A percentile compares a stretch with the other conserved stretches of the same genome.
Evolutionary conservation across 805 yeast genomes (phyloP).

Genomic region (Lachancea nothofagi): DNA sequence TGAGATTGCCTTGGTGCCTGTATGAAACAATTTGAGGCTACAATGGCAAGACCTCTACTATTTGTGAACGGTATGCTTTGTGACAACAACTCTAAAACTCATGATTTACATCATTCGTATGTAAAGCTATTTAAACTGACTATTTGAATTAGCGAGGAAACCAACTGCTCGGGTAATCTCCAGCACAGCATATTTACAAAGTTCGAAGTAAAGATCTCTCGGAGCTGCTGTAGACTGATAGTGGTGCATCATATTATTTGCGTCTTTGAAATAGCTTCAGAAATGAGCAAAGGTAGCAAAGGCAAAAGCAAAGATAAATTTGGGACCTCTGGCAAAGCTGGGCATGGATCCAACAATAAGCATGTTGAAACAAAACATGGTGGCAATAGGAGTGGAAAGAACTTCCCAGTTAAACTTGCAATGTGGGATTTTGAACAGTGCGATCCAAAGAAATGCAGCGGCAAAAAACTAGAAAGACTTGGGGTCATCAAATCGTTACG

Average conservation of each 20-base stretch:
- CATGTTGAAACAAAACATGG: constrained; percentile 35
- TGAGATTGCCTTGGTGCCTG: no score
- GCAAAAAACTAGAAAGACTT: constrained; percentile 84
- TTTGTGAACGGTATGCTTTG: no score
- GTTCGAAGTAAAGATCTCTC: not conserved
- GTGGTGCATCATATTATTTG: no score
- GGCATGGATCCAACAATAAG: constrained; percentile 38
- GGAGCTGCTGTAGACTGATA: no score
- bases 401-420: constrained; percentile 80
- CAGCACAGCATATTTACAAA: no score
- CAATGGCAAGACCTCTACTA: no score
- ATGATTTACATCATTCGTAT: no score
- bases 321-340: constrained; percentile 47
- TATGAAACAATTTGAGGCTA: no score
- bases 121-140: no score
- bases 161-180: no score
- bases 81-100: no score
- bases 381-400: constrained; percentile 21
- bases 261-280: not conserved
- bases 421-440: constrained; percentile 99
- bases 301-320: constrained; percentile 46
- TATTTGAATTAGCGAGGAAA: no score
- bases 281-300: constrained; percentile 43
- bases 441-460: constrained; percentile 96
- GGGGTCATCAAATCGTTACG: constrained; percentile 75